Conservation (phyloP, 176 grass and related monocot species). For the bread wheat (Triticum aestivum) region DNA sequence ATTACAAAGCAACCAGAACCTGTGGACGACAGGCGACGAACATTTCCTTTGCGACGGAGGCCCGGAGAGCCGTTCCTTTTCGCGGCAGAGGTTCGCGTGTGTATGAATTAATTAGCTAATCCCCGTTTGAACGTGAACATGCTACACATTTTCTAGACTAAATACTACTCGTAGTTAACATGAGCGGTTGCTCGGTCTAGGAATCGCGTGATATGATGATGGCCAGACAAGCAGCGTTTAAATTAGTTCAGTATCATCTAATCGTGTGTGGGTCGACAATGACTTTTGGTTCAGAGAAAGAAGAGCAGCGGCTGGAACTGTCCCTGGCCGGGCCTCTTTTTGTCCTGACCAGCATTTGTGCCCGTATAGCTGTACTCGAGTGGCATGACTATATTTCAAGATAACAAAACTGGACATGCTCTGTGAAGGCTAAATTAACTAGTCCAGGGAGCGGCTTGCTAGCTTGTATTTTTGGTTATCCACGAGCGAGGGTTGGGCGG, state of each 20-base stretch:
- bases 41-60: constrained; percentile 1
- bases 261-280: not conserved
- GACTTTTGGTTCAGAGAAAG: not conserved
- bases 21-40: not conserved
- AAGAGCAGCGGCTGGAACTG: constrained; percentile 7
- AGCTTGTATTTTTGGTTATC: too few relatives aligned
- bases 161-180: not conserved
- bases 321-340: not conserved
- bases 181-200: not conserved
- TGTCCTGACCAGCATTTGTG: constrained; percentile 17
- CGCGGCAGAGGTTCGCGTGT: not conserved
- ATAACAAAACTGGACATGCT: not conserved
- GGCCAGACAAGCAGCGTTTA: not conserved
- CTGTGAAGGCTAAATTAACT: not conserved
- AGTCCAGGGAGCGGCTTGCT: too few relatives aligned
- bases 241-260: not conserved
- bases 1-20: not conserved
- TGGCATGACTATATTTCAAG: not conserved
- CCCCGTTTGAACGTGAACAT: not conserved
- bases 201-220: not conserved
- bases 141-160: not conserved
- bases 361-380: not conserved
- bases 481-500: too few relatives aligned
- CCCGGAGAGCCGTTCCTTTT: constrained; percentile 23
- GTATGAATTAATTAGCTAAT: constrained; percentile 1